Evolutionary conservation across 163 green algal species (phyloP).

Genomic region (Volvox carteri): DNA sequence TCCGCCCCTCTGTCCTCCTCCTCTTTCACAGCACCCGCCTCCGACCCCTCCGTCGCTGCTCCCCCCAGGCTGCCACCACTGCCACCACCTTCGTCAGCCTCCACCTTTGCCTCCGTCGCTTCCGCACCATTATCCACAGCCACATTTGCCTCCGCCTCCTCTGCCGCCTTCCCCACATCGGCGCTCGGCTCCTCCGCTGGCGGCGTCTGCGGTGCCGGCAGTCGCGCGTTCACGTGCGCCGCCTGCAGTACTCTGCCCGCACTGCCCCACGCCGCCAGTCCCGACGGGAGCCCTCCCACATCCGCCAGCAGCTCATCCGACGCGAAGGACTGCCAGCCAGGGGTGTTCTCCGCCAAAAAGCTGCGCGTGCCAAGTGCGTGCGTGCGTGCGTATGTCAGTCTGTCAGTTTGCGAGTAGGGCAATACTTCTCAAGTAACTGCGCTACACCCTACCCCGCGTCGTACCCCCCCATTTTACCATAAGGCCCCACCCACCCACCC

Average conservation of each 20-base stretch:
- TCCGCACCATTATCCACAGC: not conserved
- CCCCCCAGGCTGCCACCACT: not conserved
- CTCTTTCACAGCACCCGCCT: not conserved
- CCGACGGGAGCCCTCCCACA: constrained; percentile 15
- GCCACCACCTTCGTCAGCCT: not conserved
- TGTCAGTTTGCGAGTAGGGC: too few relatives aligned
- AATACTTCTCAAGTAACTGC: too few relatives aligned
- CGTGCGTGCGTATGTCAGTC: too few relatives aligned
- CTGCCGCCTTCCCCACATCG: not conserved
- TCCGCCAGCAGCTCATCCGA: constrained; percentile 5
- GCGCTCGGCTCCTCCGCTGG: too few relatives aligned
- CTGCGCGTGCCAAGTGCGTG: too few relatives aligned
- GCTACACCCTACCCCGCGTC: too few relatives aligned
- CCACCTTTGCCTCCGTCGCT: not conserved
- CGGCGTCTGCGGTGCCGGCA: not conserved
- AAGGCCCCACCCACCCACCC: not conserved
- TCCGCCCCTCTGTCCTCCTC: not conserved
- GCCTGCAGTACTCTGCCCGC: not conserved
- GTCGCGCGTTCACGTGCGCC: not conserved
- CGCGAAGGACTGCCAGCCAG: constrained; percentile 54
- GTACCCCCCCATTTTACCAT: too few relatives aligned
- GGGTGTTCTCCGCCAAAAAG: constrained; percentile 66
- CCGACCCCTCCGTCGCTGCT: not conserved
- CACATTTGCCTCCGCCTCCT: not conserved
- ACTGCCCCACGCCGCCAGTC: constrained; percentile 21